A percentile compares a stretch with the other conserved stretches of the same genome.
phyloP scores from a whole-genome alignment of 2,329 filamentous ascomycete genomes.

The Penicillium italicum region DNA sequence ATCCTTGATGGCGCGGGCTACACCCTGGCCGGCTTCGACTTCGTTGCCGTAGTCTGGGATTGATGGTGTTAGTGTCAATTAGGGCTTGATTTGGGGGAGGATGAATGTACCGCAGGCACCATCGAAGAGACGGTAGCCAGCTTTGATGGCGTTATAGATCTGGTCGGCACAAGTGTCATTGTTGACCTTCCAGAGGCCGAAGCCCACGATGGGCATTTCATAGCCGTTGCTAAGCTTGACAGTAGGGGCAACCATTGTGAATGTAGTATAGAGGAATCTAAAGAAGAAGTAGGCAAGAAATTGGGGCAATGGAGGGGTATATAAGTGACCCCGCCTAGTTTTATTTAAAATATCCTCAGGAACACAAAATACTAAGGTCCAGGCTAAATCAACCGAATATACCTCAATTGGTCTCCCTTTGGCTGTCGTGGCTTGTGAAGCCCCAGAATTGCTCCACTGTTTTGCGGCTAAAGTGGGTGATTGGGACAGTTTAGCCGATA shows the following conservation, averaged over 20 bases:
- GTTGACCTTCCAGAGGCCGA: constrained; percentile 74
- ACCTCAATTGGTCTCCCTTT: background rate
- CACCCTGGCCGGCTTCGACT: constrained; percentile 70
- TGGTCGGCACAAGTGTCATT: constrained; percentile 69
- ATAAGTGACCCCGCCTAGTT: background rate
- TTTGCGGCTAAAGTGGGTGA: constrained; percentile 11
- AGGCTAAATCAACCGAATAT: constrained; percentile 6
- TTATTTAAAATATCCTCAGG: background rate
- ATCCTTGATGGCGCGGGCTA: constrained; percentile 75
- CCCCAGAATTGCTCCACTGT: constrained; percentile 5
- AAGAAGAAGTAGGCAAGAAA: background rate
- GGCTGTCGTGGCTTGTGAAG: background rate
- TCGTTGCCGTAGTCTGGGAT: constrained; percentile 77
- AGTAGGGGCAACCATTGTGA: constrained; percentile 25
- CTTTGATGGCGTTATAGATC: constrained; percentile 69
- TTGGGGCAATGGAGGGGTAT: constrained; percentile 4
- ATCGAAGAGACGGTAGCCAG: constrained; percentile 59
- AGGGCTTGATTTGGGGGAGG: background rate
- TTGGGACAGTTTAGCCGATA: background rate
- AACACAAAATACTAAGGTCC: background rate
- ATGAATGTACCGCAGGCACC: constrained; percentile 53
- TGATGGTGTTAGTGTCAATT: background rate
- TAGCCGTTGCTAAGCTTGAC: constrained; percentile 29
- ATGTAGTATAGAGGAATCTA: background rate
- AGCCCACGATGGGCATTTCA: constrained; percentile 45